Percentiles rank a stretch among this genome's conserved stretches.
Conservation (phyloP, 306 rosid genomes). For the Clitoria ternatea region DNA sequence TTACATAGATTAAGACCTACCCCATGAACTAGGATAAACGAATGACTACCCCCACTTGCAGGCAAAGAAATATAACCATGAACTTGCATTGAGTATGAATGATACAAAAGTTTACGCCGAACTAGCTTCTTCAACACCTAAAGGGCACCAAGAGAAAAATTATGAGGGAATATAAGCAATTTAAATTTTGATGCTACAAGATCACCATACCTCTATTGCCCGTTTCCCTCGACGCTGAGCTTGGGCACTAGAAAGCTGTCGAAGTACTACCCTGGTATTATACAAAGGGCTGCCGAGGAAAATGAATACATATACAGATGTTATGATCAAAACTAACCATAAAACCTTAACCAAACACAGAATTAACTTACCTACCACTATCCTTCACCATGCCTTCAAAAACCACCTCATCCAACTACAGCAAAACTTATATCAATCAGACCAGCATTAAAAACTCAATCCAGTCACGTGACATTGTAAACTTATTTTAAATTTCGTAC, state of each 20-base stretch:
- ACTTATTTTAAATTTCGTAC: constrained; percentile 43
- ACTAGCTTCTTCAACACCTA: constrained; percentile 87
- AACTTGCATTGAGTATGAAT: constrained; percentile 95
- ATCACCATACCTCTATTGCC: constrained; percentile 73
- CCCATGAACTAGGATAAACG: constrained; percentile 93
- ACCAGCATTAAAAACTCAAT: constrained; percentile 4
- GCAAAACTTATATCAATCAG: constrained; percentile 40
- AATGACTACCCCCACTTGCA: constrained; percentile 46
- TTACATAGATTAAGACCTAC: constrained; percentile 42
- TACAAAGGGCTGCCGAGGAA: constrained; percentile 67
- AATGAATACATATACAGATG: constrained; percentile 24
- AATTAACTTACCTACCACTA: constrained; percentile 59
- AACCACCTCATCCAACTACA: constrained; percentile 81
- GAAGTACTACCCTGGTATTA: constrained; percentile 75
- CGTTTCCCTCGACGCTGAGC: constrained; percentile 95
- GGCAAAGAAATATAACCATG: constrained; percentile 80
- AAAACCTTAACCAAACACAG: constrained; percentile 16
- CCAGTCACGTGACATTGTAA: constrained; percentile 3
- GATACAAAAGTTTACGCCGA: constrained; percentile 76
- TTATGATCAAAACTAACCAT: constrained; percentile 23
- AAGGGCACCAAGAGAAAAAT: constrained; percentile 6
- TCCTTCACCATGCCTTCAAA: constrained; percentile 73
- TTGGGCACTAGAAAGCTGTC: constrained; percentile 71
- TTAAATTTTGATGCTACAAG: neutral
- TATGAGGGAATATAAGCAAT: neutral